Percentiles rank a stretch among this genome's conserved stretches.
phyloP scores from a whole-genome alignment of 441 rosid species.

The Euphorbia corollata region DNA sequence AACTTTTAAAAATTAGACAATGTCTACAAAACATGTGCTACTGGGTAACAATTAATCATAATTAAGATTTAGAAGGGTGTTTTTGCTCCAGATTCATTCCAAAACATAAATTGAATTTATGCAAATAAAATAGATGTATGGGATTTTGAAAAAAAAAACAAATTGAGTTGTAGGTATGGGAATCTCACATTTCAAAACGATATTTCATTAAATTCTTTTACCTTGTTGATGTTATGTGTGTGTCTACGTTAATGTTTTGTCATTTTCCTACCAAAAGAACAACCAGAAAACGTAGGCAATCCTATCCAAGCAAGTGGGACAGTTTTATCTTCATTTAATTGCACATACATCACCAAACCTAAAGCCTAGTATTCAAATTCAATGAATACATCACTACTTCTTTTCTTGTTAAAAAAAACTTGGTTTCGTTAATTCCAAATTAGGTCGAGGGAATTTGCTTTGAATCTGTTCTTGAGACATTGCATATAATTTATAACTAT shows the following conservation, averaged over 20 bases:
- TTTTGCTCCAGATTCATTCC: not conserved
- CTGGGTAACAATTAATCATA: not conserved
- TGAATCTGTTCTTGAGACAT: too few species aligned
- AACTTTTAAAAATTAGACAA: not conserved
- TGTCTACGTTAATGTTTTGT: not conserved
- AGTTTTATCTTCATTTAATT: too few species aligned
- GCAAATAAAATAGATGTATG: not conserved
- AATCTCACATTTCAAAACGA: not conserved
- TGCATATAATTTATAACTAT: too few species aligned
- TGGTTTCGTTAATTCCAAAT: too few species aligned
- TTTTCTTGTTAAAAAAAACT: too few species aligned
- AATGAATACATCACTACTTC: too few species aligned
- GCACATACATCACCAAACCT: too few species aligned
- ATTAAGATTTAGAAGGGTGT: not conserved
- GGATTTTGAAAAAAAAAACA: not conserved
- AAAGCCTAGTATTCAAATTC: too few species aligned
- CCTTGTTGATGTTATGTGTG: not conserved
- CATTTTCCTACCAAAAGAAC: not conserved
- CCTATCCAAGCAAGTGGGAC: not conserved
- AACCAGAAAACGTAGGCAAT: not conserved
- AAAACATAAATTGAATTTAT: not conserved
- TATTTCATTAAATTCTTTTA: not conserved
- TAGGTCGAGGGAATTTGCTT: too few species aligned
- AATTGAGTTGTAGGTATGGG: not conserved
- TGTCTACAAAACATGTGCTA: not conserved